A percentile compares a stretch with the other conserved stretches of the same genome.
Evolutionary conservation across 331 rosid genomes (phyloP).

Genomic region (Quercus lobata): DNA sequence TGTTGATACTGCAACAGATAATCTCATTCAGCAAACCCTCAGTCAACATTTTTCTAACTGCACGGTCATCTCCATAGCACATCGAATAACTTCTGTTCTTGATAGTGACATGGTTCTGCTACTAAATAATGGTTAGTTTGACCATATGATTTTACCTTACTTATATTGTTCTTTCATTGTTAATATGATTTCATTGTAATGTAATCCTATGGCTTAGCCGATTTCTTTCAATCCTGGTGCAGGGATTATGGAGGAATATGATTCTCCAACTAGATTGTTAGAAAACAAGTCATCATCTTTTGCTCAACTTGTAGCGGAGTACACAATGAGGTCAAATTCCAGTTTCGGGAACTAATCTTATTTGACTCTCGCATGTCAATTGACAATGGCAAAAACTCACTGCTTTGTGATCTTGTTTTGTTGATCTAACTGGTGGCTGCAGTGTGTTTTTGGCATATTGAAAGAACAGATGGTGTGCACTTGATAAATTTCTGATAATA

Average conservation of each 20-base stretch:
- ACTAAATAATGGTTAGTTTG: slow-evolving; percentile 37
- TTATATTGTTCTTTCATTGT: background rate
- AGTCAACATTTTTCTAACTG: slow-evolving; percentile 46
- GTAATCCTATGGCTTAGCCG: background rate
- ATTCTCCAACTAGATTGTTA: slow-evolving; percentile 36
- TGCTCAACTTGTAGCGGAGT: slow-evolving; percentile 46
- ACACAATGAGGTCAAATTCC: slow-evolving; percentile 27
- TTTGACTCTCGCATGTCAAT: background rate
- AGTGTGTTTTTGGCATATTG: too few relatives aligned
- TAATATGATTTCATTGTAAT: background rate
- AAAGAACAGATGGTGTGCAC: too few relatives aligned
- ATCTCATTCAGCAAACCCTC: slow-evolving; percentile 42
- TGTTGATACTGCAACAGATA: slow-evolving; percentile 47
- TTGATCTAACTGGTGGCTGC: background rate
- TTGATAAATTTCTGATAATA: too few relatives aligned
- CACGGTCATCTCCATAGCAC: slow-evolving; percentile 62
- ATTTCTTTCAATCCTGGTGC: background rate
- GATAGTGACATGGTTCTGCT: slow-evolving; percentile 60
- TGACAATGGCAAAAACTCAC: background rate
- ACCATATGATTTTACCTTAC: background rate
- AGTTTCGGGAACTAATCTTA: background rate
- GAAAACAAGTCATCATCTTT: slow-evolving; percentile 41
- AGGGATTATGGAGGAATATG: slow-evolving; percentile 48
- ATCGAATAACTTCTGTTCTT: slow-evolving; percentile 56
- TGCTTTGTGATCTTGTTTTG: background rate